Percentiles rank a stretch among this genome's conserved stretches.
phyloP scores from a whole-genome alignment of 2,329 filamentous ascomycete species.

The Furcasterigmium furcatum region DNA sequence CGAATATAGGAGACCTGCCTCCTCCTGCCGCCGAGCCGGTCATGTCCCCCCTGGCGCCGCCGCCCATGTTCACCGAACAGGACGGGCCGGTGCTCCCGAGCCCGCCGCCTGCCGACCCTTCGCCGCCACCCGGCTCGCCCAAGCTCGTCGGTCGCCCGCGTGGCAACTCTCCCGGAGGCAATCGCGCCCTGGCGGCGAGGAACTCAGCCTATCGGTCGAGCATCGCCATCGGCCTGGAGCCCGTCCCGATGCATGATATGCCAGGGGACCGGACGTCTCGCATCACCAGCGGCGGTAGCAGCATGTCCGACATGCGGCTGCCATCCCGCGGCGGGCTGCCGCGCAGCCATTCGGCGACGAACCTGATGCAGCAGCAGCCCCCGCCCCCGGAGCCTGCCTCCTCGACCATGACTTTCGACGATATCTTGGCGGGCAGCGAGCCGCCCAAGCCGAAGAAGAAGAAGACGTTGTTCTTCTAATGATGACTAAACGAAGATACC shows the following conservation, averaged over 20 bases:
- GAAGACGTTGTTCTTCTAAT: conserved; percentile 39
- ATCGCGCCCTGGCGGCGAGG: conserved; percentile 23
- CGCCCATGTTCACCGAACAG: conserved; percentile 14
- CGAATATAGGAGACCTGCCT: conserved; percentile 20
- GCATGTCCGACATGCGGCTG: conserved; percentile 6
- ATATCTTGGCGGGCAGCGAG: conserved; percentile 37
- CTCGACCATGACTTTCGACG: conserved; percentile 42
- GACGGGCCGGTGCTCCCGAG: conserved; percentile 9
- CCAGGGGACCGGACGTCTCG: conserved; percentile 13
- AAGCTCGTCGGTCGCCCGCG: conserved; percentile 29
- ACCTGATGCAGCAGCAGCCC: conserved; percentile 21
- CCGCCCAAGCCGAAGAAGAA: conserved; percentile 26
- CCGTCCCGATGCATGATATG: conserved; percentile 27
- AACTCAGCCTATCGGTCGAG: conserved; percentile 30
- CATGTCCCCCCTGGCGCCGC: conserved; percentile 35
- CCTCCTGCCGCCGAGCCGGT: conserved; percentile 22
- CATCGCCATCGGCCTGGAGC: conserved; percentile 39
- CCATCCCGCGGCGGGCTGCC: conserved; percentile 11
- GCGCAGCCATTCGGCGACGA: conserved; percentile 29
- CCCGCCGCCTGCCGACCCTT: conserved; percentile 18
- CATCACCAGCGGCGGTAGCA: conserved; percentile 22
- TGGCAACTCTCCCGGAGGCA: conserved; percentile 33
- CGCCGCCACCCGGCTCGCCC: conserved; percentile 24
- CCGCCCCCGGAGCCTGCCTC: conserved; percentile 16
- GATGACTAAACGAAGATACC: neutral